Base-by-base conservation (phyloP, 2,329 filamentous ascomycete genomes). In the Drechslera avenae region DNA sequence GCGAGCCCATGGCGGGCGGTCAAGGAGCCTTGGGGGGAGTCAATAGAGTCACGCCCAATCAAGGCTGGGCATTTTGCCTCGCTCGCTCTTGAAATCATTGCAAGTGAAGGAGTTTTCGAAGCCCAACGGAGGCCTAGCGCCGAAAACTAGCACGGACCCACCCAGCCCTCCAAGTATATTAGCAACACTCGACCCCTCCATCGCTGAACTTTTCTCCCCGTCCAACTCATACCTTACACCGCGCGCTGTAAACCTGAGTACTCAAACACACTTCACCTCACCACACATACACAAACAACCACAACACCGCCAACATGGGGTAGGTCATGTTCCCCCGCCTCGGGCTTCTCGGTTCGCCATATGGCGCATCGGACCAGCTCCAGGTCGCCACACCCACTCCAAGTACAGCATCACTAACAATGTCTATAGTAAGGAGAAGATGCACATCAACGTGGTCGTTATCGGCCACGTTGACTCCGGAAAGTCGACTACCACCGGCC, bases 391-490 rank as follows among this genome's bases (percentile, higher is more conserved):
- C 45, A 4, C 12, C 26, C 34, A 19, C 9, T 26, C 6, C 7
- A 2, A 42, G 31, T 39, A 47, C 57, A 63, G 32, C 26, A 14
- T 44, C 52, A 56, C 74, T 77, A 64, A 78, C 69, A 35, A 42
- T 19, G 7, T 23, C 37, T 64, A 71, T 76, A 93, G 92, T 90
- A 97, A 96, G 75, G 90, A 93, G 66, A 96, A 96, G 89, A 82
- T 79, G 81, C 93, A 97, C 81, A 91, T 97, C 82, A 81, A 81
- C 89, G 89, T 96, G 81, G 91, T 96, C 83, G 91, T 96, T 81
- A 96, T 96, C 86, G 91, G 92, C 86, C 93, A 96, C 88, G 92
- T 96, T 90, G 91, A 96, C 83, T 96, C 91, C 81, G 93, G 92
- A 84, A 97, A 97, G 88, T 96, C 92, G 72, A 97, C 92, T 80